Evolutionary conservation across 495 filamentous ascomycete genomes (phyloP).

Genomic region (Apiosordaria backusii): DNA sequence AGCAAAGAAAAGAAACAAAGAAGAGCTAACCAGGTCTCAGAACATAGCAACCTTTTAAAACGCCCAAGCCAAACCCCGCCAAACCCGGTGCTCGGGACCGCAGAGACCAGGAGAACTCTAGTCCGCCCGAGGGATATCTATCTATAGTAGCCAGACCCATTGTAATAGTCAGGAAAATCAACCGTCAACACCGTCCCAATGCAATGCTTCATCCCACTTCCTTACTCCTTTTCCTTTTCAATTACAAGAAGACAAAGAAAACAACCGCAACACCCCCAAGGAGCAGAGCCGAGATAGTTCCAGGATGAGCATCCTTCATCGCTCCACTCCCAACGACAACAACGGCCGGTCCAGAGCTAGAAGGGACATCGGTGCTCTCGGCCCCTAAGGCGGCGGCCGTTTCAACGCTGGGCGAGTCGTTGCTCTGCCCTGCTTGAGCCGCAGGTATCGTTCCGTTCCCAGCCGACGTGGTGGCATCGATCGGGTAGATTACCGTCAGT

Average conservation of each 20-base stretch:
- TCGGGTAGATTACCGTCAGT: constrained; percentile 4
- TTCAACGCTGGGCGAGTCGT: neutral
- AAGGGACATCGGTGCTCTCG: neutral
- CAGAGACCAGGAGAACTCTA: neutral
- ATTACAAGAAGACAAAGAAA: constrained; percentile 6
- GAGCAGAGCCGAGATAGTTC: neutral
- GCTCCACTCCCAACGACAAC: neutral
- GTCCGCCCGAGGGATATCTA: neutral
- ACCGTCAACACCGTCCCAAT: neutral
- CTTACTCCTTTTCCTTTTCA: neutral
- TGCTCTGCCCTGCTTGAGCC: neutral
- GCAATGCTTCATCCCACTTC: neutral
- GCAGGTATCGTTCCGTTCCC: constrained; percentile 5
- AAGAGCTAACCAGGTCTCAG: neutral
- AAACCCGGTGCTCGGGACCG: neutral
- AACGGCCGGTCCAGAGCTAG: neutral
- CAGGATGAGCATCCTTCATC: constrained; percentile 1
- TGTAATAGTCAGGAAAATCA: neutral
- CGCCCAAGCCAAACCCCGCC: neutral
- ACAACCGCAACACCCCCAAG: constrained; percentile 1
- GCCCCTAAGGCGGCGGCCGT: neutral
- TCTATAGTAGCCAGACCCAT: neutral
- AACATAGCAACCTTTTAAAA: neutral
- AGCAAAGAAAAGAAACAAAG: neutral
- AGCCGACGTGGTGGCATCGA: constrained; percentile 1